These are phyloP conservation scores for Helotiales sp. DNA, from an alignment of 2,329 filamentous ascomycete species.

Conservation along the genomic window DNA sequence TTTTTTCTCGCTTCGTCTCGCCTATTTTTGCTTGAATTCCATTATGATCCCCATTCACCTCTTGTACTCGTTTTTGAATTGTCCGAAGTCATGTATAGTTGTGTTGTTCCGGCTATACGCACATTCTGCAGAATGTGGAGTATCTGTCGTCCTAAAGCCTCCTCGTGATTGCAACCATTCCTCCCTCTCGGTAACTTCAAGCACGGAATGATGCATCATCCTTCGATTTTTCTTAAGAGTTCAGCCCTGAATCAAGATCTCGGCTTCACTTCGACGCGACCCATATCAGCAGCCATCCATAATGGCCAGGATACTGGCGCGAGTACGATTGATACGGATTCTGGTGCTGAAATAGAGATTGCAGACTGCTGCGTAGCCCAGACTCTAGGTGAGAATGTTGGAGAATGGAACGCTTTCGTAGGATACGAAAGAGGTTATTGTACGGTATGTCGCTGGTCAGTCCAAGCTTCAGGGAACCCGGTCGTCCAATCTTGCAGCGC, in stretches of 20 bases:
- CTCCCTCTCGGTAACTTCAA: neutral
- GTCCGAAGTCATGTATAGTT: too few species aligned
- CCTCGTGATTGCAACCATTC: neutral
- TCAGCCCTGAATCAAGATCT: neutral
- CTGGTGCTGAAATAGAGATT: slow-evolving; percentile 36
- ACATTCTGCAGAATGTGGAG: too few species aligned
- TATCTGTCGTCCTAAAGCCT: too few species aligned
- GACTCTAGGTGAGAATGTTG: slow-evolving; percentile 36
- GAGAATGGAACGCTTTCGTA: slow-evolving; percentile 33
- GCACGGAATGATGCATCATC: neutral
- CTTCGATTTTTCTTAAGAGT: neutral
- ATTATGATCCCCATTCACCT: neutral
- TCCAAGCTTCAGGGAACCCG: slow-evolving; percentile 17
- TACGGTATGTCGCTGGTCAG: slow-evolving; percentile 23
- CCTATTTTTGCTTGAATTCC: neutral
- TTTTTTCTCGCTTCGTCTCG: neutral
- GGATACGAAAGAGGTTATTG: slow-evolving; percentile 13
- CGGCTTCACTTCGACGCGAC: neutral
- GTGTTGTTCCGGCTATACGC: too few species aligned
- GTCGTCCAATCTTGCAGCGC: slow-evolving; percentile 20
- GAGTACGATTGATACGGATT: slow-evolving; percentile 38
- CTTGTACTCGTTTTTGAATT: too few species aligned
- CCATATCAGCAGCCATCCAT: neutral
- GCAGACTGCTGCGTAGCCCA: slow-evolving; percentile 37
- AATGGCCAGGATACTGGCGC: slow-evolving; percentile 30